phyloP scores from a whole-genome alignment of 176 grass and related monocot genomes.

The Bonia amplexicaulis region DNA sequence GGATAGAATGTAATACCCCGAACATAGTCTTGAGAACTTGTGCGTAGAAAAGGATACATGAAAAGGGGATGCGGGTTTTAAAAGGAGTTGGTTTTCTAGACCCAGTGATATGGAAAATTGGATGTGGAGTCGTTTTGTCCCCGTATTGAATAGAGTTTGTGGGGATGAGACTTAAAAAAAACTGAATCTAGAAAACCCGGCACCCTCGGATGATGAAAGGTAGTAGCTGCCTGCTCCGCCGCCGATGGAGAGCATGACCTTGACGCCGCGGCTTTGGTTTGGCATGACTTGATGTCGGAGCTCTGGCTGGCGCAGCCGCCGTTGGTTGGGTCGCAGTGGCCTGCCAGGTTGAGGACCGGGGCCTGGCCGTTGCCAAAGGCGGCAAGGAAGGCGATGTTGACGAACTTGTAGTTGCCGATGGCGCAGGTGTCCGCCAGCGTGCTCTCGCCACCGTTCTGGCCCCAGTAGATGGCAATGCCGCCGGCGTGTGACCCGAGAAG shows the following conservation, averaged over 20 bases:
- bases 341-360: conserved; percentile 44
- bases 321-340: conserved; percentile 47
- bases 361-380: conserved; percentile 52
- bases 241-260: conserved; percentile 58
- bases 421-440: conserved; percentile 20
- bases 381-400: conserved; percentile 46
- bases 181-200: too few species aligned
- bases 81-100: too few species aligned
- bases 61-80: too few species aligned
- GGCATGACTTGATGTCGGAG: conserved; percentile 36
- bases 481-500: background rate
- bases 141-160: too few species aligned
- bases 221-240: conserved; percentile 34
- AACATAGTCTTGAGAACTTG: too few species aligned
- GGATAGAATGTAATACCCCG: too few species aligned
- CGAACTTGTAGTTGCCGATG: conserved; percentile 29
- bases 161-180: too few species aligned
- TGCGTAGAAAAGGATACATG: too few species aligned
- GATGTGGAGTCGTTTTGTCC: too few species aligned
- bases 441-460: conserved; percentile 40
- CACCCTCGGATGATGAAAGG: conserved; percentile 23
- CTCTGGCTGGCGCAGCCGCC: conserved; percentile 30
- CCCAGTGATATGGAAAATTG: too few species aligned
- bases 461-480: conserved; percentile 37
- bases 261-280: conserved; percentile 46